Evolutionary conservation across 495 filamentous ascomycete genomes (phyloP).

Genomic region (Articulospora tetracladia): DNA sequence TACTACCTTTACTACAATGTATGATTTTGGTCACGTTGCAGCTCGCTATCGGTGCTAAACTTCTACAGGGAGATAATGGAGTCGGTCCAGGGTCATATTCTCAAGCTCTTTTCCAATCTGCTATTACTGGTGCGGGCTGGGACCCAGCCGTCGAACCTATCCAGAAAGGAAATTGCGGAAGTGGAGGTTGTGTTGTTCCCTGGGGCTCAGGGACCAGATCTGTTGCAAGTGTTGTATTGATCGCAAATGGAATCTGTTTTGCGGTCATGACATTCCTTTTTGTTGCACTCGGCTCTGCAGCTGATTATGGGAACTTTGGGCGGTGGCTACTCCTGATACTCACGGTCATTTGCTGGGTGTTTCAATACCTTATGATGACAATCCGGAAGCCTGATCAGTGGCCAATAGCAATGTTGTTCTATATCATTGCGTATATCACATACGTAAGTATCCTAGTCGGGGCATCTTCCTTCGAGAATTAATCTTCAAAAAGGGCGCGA

Average conservation of each 20-base stretch:
- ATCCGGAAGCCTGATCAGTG: slow-evolving; percentile 42
- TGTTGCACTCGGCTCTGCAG: slow-evolving; percentile 43
- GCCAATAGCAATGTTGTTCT: slow-evolving; percentile 45
- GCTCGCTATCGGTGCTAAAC: slow-evolving; percentile 11
- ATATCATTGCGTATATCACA: slow-evolving; percentile 42
- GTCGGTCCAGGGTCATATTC: slow-evolving; percentile 45
- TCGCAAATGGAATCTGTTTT: slow-evolving; percentile 48
- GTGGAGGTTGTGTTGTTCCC: slow-evolving; percentile 41
- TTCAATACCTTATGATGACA: slow-evolving; percentile 44
- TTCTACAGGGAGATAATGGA: slow-evolving; percentile 44
- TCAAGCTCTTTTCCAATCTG: slow-evolving; percentile 45
- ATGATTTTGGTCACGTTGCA: no score
- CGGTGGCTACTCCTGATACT: slow-evolving; percentile 43
- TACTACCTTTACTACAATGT: slow-evolving; percentile 39
- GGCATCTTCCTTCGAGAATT: not conserved
- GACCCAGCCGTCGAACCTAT: slow-evolving; percentile 39
- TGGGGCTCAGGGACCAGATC: slow-evolving; percentile 42
- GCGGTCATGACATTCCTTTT: slow-evolving; percentile 48
- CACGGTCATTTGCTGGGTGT: slow-evolving; percentile 44
- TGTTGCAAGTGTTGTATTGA: slow-evolving; percentile 42
- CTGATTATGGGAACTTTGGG: slow-evolving; percentile 47
- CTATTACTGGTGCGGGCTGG: slow-evolving; percentile 39
- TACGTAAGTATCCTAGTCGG: slow-evolving; percentile 25
- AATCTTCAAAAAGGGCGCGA: slow-evolving; percentile 30
- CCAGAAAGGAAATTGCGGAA: slow-evolving; percentile 34